A percentile compares a stretch with the other conserved stretches of the same genome.
These are phyloP conservation scores for Neospora caninum DNA, from an alignment of 169 alveolate species.

Conservation along the genomic window DNA sequence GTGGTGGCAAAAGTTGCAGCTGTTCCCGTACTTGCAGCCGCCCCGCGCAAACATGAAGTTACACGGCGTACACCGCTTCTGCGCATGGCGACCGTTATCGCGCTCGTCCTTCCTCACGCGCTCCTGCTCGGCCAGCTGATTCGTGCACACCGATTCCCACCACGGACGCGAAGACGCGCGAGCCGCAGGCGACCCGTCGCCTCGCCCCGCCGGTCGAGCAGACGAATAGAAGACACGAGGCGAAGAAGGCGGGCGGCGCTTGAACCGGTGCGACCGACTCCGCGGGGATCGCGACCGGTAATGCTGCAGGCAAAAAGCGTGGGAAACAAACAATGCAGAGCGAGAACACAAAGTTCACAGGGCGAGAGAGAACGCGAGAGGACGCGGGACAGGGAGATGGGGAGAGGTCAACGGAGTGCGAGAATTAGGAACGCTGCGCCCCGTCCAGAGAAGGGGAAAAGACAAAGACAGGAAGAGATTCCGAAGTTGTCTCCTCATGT, in stretches of 20 bases:
- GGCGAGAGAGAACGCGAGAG: no score
- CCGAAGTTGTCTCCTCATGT: no score
- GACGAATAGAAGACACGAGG: not conserved
- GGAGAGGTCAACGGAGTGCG: no score
- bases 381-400: no score
- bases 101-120: constrained; percentile 8
- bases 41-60: not conserved
- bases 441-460: no score
- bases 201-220: no score
- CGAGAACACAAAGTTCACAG: no score
- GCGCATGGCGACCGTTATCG: not conserved
- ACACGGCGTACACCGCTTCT: constrained; percentile 9
- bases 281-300: not conserved
- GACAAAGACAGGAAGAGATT: no score
- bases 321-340: no score
- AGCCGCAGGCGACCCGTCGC: not conserved
- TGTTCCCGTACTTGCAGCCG: not conserved
- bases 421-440: no score
- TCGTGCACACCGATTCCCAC: constrained; percentile 31
- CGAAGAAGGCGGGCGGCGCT: not conserved
- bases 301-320: no score
- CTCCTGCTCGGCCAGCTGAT: not conserved
- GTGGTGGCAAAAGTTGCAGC: constrained; percentile 34
- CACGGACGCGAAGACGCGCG: not conserved
- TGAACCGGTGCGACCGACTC: not conserved